A percentile compares a stretch with the other conserved stretches of the same genome.
phyloP scores from a whole-genome alignment of 352 stramenopile species.

The Phytopythium oedochilum region DNA sequence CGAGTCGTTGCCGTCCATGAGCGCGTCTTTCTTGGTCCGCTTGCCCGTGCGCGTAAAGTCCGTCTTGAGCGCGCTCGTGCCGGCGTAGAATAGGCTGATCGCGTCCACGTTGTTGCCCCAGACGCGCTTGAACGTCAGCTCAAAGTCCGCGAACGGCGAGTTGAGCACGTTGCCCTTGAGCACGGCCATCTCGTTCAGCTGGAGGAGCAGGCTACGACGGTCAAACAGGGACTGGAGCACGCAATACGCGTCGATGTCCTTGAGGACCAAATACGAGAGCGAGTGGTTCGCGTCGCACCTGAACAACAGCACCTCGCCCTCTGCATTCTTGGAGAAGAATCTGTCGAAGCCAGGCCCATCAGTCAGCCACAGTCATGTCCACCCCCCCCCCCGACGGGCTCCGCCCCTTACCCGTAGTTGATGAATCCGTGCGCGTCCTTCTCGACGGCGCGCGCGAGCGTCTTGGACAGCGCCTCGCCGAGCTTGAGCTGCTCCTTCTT shows the following conservation, averaged over 20 bases:
- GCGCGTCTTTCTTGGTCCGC: constrained; percentile 87
- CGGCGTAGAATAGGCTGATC: constrained; percentile 92
- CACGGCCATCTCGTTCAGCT: constrained; percentile 69
- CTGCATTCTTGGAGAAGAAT: constrained; percentile 50
- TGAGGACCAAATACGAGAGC: not conserved
- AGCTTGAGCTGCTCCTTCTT: constrained; percentile 92
- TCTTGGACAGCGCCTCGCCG: constrained; percentile 87
- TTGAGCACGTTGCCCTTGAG: constrained; percentile 69
- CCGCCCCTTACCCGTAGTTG: constrained; percentile 44
- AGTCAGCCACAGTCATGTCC: too few relatives aligned
- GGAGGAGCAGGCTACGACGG: constrained; percentile 78
- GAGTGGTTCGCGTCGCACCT: constrained; percentile 28
- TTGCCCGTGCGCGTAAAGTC: too few relatives aligned
- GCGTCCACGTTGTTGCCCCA: constrained; percentile 97
- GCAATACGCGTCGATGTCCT: not conserved
- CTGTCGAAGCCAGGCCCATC: constrained; percentile 13
- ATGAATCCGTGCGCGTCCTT: constrained; percentile 70
- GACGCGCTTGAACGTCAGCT: constrained; percentile 81
- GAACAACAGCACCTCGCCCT: constrained; percentile 52
- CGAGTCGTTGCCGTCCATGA: constrained; percentile 95
- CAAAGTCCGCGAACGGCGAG: constrained; percentile 61
- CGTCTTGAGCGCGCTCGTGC: constrained; percentile 93
- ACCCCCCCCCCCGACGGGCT: too few relatives aligned
- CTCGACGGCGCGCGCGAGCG: constrained; percentile 37
- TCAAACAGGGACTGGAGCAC: constrained; percentile 90